These are phyloP conservation scores for Piloderma croceum DNA, from an alignment of 768 basidiomycete species.

Conservation along the genomic window DNA sequence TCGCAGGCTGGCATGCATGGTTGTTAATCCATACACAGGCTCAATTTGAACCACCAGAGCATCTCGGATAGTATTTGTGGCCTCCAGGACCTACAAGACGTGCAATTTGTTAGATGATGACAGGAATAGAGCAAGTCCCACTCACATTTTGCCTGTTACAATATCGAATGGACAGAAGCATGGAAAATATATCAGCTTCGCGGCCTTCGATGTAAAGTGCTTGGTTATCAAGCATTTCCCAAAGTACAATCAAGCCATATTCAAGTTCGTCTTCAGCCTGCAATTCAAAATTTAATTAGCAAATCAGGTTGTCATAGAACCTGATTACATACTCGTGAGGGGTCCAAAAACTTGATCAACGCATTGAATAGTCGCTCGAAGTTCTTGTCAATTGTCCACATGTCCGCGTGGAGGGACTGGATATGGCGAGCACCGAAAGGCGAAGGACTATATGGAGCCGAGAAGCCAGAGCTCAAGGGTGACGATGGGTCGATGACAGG, in stretches of 20 bases:
- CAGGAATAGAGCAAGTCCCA: slow-evolving; percentile 1
- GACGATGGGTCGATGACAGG: slow-evolving; percentile 48
- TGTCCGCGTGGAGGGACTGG: slow-evolving; percentile 43
- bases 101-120: slow-evolving; percentile 4
- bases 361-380: slow-evolving; percentile 69
- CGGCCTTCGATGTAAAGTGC: slow-evolving; percentile 67
- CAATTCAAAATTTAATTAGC: slow-evolving; percentile 6
- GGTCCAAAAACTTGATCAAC: slow-evolving; percentile 57
- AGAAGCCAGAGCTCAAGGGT: slow-evolving; percentile 46
- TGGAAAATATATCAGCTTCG: slow-evolving; percentile 70
- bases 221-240: slow-evolving; percentile 80
- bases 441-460: slow-evolving; percentile 50
- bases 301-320: slow-evolving; percentile 9
- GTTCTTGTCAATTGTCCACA: slow-evolving; percentile 69
- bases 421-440: slow-evolving; percentile 43
- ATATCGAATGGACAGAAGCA: slow-evolving; percentile 67
- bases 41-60: slow-evolving; percentile 65
- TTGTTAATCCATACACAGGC: slow-evolving; percentile 81
- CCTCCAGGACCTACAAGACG: slow-evolving; percentile 65
- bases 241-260: slow-evolving; percentile 75
- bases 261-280: slow-evolving; percentile 64
- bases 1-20: slow-evolving; percentile 68
- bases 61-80: slow-evolving; percentile 78
- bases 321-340: slow-evolving; percentile 47
- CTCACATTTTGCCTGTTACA: slow-evolving; percentile 66